These are phyloP conservation scores for Phascolomyces articulosus DNA, from an alignment of 371 early-diverging fungal genomes.

Conservation along the genomic window DNA sequence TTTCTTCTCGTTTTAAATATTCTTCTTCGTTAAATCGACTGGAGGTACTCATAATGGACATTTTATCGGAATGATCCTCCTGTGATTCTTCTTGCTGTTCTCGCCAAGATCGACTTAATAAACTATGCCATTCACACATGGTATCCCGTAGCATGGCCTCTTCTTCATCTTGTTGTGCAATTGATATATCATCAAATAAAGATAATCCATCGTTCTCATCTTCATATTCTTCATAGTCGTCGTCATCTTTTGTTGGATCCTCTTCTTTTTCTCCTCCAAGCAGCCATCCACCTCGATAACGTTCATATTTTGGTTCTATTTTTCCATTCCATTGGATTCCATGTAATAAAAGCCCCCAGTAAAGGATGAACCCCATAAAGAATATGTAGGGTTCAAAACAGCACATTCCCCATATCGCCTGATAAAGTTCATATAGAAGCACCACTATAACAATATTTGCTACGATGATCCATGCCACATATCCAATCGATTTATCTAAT, in stretches of 20 bases:
- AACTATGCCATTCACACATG: constrained; percentile 9
- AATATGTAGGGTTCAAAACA: constrained; percentile 16
- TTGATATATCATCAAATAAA: constrained; percentile 5
- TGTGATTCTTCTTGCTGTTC: constrained; percentile 1
- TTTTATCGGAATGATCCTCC: constrained; percentile 7
- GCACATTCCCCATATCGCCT: constrained; percentile 15
- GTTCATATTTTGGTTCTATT: neutral
- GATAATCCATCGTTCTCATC: constrained; percentile 5
- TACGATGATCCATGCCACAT: neutral
- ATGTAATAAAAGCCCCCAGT: constrained; percentile 9
- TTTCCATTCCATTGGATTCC: constrained; percentile 11
- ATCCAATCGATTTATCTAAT: neutral
- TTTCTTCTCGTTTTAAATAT: neutral
- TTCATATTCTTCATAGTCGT: neutral
- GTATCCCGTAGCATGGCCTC: neutral
- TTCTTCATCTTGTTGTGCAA: constrained; percentile 1
- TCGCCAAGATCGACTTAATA: constrained; percentile 40
- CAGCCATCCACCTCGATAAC: neutral
- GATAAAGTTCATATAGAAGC: constrained; percentile 10
- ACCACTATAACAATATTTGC: neutral
- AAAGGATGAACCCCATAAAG: constrained; percentile 8
- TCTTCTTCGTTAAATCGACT: constrained; percentile 19
- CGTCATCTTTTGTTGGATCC: neutral
- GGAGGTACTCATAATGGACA: constrained; percentile 7
- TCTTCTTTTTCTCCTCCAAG: neutral